These are phyloP conservation scores for Coemansia sp. DNA, from an alignment of 192 early-diverging fungal genomes.

Conservation along the genomic window DNA sequence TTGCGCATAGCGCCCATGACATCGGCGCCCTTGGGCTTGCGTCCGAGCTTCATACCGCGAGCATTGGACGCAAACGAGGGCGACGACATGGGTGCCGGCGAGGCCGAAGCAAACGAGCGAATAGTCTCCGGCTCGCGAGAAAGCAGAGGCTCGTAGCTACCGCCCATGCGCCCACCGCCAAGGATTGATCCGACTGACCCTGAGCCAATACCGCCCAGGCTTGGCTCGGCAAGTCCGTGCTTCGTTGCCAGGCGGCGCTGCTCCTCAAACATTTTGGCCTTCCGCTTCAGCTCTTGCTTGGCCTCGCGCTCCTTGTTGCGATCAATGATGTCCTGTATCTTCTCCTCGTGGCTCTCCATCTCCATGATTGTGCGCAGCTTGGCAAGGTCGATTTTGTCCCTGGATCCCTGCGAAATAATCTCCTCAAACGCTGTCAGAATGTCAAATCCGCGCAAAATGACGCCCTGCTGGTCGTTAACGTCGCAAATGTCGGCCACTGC, in stretches of 20 bases:
- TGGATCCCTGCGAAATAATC: slow-evolving; percentile 85
- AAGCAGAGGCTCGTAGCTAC: slow-evolving; percentile 44
- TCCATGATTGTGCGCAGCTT: slow-evolving; percentile 92
- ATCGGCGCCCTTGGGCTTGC: slow-evolving; percentile 78
- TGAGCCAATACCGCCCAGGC: slow-evolving; percentile 56
- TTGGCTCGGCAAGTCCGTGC: slow-evolving; percentile 39
- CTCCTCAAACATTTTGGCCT: slow-evolving; percentile 87
- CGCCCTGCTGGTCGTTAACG: slow-evolving; percentile 79
- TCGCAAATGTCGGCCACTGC: slow-evolving; percentile 89
- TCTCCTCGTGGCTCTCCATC: slow-evolving; percentile 99
- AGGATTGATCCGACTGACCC: slow-evolving; percentile 56
- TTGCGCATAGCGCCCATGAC: slow-evolving; percentile 79
- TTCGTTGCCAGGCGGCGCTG: slow-evolving; percentile 79
- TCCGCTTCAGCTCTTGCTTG: slow-evolving; percentile 91
- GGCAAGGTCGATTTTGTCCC: slow-evolving; percentile 87
- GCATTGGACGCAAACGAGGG: slow-evolving; percentile 48
- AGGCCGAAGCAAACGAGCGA: slow-evolving; percentile 28
- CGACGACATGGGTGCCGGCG: slow-evolving; percentile 16
- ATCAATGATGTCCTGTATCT: slow-evolving; percentile 93
- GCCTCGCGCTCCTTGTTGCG: slow-evolving; percentile 95
- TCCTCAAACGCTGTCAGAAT: slow-evolving; percentile 94
- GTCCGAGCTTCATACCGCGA: slow-evolving; percentile 94
- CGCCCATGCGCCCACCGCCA: slow-evolving; percentile 55
- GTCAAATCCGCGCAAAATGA: slow-evolving; percentile 84
- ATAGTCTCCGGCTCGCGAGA: slow-evolving; percentile 39